Percentiles rank a stretch among this genome's conserved stretches.
These are phyloP conservation scores for Hypoxylon trugodes DNA, from an alignment of 495 filamentous ascomycete species.

Conservation along the genomic window DNA sequence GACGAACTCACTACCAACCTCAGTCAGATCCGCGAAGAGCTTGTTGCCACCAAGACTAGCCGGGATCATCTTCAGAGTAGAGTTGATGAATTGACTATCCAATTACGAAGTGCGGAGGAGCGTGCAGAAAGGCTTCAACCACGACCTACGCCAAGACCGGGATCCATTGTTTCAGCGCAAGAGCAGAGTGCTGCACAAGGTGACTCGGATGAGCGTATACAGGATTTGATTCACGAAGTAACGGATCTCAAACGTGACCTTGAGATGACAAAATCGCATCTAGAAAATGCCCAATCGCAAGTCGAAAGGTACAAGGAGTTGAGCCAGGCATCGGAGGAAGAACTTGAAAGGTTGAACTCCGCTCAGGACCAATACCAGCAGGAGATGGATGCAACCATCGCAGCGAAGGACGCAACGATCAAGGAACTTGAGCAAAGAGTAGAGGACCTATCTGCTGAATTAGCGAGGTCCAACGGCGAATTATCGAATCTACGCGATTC, in stretches of 20 bases:
- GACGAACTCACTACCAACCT: constrained; percentile 87
- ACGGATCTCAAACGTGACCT: constrained; percentile 84
- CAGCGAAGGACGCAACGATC: constrained; percentile 78
- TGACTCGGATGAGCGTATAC: constrained; percentile 72
- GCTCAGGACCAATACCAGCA: constrained; percentile 85
- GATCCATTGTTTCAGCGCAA: constrained; percentile 53
- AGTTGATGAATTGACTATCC: constrained; percentile 86
- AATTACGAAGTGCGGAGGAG: constrained; percentile 88
- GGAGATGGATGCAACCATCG: constrained; percentile 77
- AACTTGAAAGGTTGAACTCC: constrained; percentile 78
- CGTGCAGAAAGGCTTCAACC: constrained; percentile 80
- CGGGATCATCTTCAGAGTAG: constrained; percentile 86
- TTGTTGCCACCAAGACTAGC: constrained; percentile 81
- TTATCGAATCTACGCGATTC: constrained; percentile 78
- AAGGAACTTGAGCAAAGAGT: constrained; percentile 80
- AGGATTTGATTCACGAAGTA: constrained; percentile 82
- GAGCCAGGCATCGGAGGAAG: constrained; percentile 87
- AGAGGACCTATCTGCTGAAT: constrained; percentile 81
- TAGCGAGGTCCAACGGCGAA: constrained; percentile 79
- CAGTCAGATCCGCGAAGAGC: constrained; percentile 79
- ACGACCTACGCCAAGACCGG: constrained; percentile 66
- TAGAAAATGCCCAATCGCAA: constrained; percentile 79
- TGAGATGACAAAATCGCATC: constrained; percentile 75
- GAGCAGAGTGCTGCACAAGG: constrained; percentile 52
- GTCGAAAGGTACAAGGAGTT: constrained; percentile 91